Percentiles rank a stretch among this genome's conserved stretches.
Evolutionary conservation across 495 filamentous ascomycete genomes (phyloP).

Genomic region (Astrothelium subdiscretum): DNA sequence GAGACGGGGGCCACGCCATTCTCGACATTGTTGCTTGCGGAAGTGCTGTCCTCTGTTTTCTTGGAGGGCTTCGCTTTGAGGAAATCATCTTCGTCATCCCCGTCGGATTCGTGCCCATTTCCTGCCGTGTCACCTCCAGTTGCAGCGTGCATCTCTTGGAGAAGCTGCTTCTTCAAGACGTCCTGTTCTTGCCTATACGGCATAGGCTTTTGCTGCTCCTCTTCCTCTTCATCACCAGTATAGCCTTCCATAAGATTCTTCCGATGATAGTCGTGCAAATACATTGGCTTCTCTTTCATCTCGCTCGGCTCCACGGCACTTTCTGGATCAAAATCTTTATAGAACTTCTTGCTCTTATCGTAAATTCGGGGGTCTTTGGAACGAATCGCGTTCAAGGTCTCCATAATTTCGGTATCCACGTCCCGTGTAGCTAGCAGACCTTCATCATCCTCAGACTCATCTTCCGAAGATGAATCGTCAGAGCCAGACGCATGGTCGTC

Average conservation of each 20-base stretch:
- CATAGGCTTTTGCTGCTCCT: slow-evolving; percentile 36
- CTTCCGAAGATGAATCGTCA: slow-evolving; percentile 43
- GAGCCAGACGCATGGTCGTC: slow-evolving; percentile 32
- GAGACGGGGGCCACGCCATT: background rate
- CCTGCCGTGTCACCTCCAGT: slow-evolving; percentile 30
- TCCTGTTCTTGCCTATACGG: slow-evolving; percentile 84
- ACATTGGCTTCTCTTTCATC: slow-evolving; percentile 67
- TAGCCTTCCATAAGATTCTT: slow-evolving; percentile 63
- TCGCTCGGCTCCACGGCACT: slow-evolving; percentile 21
- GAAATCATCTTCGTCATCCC: slow-evolving; percentile 60
- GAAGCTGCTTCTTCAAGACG: slow-evolving; percentile 59
- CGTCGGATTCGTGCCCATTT: slow-evolving; percentile 29
- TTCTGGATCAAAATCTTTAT: slow-evolving; percentile 45
- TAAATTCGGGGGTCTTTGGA: slow-evolving; percentile 85
- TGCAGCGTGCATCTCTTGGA: slow-evolving; percentile 67
- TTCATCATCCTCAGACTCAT: slow-evolving; percentile 82
- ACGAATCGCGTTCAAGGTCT: slow-evolving; percentile 73
- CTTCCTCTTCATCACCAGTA: slow-evolving; percentile 41
- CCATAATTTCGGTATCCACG: slow-evolving; percentile 76
- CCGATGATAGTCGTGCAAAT: slow-evolving; percentile 79
- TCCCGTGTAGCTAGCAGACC: slow-evolving; percentile 69
- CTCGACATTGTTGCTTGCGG: slow-evolving; percentile 24
- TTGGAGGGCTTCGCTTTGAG: slow-evolving; percentile 33
- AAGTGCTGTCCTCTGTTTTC: slow-evolving; percentile 23
- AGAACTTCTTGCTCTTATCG: slow-evolving; percentile 68